phyloP scores from a whole-genome alignment of 495 filamentous ascomycete genomes.

The Xylaria flabelliformis region DNA sequence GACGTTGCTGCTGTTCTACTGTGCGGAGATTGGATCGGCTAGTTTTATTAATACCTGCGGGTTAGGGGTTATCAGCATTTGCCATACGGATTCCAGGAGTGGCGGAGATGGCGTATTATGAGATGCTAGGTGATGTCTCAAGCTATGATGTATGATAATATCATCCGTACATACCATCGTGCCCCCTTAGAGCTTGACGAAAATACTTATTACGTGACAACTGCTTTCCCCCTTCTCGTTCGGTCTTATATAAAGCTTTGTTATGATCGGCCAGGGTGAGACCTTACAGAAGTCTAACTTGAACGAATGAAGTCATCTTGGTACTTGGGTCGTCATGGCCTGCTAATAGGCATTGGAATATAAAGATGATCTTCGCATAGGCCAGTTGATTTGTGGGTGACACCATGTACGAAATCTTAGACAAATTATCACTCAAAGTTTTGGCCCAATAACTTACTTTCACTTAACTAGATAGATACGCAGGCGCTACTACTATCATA shows the following conservation, averaged over 20 bases:
- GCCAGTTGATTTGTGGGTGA: neutral
- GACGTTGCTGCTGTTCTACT: neutral
- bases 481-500: too few relatives aligned
- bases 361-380: too few relatives aligned
- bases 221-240: neutral
- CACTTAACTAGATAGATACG: too few relatives aligned
- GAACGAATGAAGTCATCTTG: too few relatives aligned
- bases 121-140: neutral
- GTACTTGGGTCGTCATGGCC: neutral
- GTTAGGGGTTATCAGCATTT: neutral
- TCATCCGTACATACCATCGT: neutral
- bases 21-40: neutral
- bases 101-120: neutral
- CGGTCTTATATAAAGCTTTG: neutral
- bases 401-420: neutral
- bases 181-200: neutral
- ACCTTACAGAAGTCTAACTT: too few relatives aligned
- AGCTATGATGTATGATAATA: neutral
- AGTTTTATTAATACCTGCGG: neutral
- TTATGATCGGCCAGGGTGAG: too few relatives aligned
- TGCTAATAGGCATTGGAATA: too few relatives aligned
- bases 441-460: too few relatives aligned
- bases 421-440: neutral
- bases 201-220: neutral
- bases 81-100: neutral